Evolutionary conservation across 257 asterid genomes (phyloP).

Genomic region (Nicotiana benthamiana): DNA sequence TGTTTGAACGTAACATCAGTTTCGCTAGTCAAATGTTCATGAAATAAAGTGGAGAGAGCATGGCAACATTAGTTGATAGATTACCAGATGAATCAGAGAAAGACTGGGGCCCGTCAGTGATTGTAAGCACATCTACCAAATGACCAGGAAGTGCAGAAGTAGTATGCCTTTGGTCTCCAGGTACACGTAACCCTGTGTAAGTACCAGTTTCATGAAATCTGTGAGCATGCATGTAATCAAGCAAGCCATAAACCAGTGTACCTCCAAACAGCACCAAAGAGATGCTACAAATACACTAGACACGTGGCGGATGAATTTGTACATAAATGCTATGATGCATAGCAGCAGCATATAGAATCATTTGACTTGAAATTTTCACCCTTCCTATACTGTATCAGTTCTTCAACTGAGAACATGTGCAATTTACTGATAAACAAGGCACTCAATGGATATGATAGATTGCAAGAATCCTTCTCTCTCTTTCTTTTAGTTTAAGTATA

Average conservation of each 20-base stretch:
- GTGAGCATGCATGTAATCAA: background rate
- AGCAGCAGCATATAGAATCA: background rate
- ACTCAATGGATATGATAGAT: background rate
- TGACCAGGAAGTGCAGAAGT: conserved; percentile 84
- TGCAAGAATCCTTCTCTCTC: background rate
- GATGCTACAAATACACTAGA: background rate
- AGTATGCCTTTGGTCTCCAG: conserved; percentile 74
- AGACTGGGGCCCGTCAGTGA: conserved; percentile 43
- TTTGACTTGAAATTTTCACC: background rate
- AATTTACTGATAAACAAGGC: background rate
- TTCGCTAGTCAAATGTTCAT: background rate
- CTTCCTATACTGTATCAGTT: background rate
- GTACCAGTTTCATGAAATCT: background rate
- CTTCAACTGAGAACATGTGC: background rate
- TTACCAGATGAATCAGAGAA: conserved; percentile 75
- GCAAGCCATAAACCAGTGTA: background rate
- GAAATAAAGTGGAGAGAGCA: conserved; percentile 1
- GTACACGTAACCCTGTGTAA: conserved; percentile 63
- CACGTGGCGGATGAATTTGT: background rate
- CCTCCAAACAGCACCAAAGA: background rate
- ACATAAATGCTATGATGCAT: background rate
- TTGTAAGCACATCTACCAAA: conserved; percentile 62
- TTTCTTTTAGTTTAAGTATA: background rate
- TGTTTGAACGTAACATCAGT: conserved; percentile 20
- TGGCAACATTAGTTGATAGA: conserved; percentile 3